These are phyloP conservation scores for Geotrichum fermentans DNA, from an alignment of 1,139 yeast species.

Conservation along the genomic window DNA sequence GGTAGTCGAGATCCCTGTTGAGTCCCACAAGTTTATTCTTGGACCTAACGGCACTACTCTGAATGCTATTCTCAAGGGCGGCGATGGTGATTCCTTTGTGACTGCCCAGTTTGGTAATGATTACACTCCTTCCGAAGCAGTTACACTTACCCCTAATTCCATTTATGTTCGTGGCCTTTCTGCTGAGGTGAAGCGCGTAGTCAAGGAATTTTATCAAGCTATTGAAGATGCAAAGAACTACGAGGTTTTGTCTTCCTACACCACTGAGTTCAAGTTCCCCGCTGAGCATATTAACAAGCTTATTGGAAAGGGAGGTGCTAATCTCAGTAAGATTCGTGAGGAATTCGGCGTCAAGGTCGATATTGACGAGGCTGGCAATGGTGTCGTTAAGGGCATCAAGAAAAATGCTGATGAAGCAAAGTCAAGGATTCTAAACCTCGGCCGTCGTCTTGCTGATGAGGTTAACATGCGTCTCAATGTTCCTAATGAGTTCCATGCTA, in stretches of 20 bases:
- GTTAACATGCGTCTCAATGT: slow-evolving; percentile 57
- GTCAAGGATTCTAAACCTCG: slow-evolving; percentile 51
- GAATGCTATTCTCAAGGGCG: slow-evolving; percentile 43
- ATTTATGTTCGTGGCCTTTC: slow-evolving; percentile 61
- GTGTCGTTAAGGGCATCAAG: slow-evolving; percentile 70
- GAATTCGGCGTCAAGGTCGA: slow-evolving; percentile 77
- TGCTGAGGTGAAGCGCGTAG: slow-evolving; percentile 50
- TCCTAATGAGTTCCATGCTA: slow-evolving; percentile 74
- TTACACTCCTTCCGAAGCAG: slow-evolving; percentile 32
- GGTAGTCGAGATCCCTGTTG: slow-evolving; percentile 48
- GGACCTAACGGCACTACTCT: slow-evolving; percentile 51
- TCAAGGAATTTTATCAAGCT: slow-evolving; percentile 50
- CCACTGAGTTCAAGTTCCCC: slow-evolving; percentile 58
- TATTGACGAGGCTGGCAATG: slow-evolving; percentile 54
- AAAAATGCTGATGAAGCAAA: slow-evolving; percentile 75
- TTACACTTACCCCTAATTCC: slow-evolving; percentile 44
- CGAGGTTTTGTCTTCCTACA: slow-evolving; percentile 55
- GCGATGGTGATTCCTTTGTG: slow-evolving; percentile 29
- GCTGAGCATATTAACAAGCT: slow-evolving; percentile 64
- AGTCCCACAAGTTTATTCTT: slow-evolving; percentile 53
- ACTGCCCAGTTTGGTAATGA: slow-evolving; percentile 28
- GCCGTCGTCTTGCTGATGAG: slow-evolving; percentile 83
- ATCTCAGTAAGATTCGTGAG: slow-evolving; percentile 64
- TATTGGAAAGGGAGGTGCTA: slow-evolving; percentile 84
- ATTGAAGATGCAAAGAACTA: slow-evolving; percentile 63